phyloP scores from a whole-genome alignment of 2,329 filamentous ascomycete species.

The Torrubiella hemipterigena region DNA sequence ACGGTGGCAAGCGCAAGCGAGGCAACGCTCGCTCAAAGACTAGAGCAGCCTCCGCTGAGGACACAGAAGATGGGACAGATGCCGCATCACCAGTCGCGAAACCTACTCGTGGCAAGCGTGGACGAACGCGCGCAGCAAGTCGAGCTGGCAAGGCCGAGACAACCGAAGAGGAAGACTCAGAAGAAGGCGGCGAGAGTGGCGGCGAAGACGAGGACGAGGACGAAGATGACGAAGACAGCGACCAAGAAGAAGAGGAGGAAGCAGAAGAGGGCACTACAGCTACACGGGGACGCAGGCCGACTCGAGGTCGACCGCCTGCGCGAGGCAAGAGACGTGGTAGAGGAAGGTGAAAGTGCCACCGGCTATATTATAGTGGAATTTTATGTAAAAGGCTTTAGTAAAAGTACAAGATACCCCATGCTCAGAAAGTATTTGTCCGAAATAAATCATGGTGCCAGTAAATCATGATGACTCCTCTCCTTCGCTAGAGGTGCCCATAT shows the following conservation, averaged over 20 bases:
- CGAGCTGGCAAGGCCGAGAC: slow-evolving; percentile 15
- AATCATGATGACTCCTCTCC: too few relatives aligned
- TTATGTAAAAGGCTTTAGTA: too few relatives aligned
- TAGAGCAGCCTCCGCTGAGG: slow-evolving; percentile 32
- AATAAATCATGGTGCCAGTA: too few relatives aligned
- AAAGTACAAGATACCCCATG: too few relatives aligned
- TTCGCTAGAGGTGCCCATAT: too few relatives aligned
- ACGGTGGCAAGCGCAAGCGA: slow-evolving; percentile 1
- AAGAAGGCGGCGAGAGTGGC: slow-evolving; percentile 14
- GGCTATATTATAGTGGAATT: too few relatives aligned
- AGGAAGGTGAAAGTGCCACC: too few relatives aligned
- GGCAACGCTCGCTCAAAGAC: slow-evolving; percentile 22
- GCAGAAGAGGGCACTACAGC: slow-evolving; percentile 12
- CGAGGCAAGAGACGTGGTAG: too few relatives aligned
- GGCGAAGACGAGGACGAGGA: slow-evolving; percentile 18
- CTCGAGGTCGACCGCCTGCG: neutral
- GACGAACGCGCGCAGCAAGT: slow-evolving; percentile 28
- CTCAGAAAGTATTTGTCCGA: too few relatives aligned
- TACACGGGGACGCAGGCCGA: slow-evolving; percentile 3
- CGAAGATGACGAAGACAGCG: slow-evolving; percentile 22
- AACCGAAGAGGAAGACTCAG: slow-evolving; percentile 17
- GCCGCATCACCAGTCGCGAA: slow-evolving; percentile 20
- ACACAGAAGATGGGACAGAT: slow-evolving; percentile 31
- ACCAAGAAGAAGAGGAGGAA: slow-evolving; percentile 20
- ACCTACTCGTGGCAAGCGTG: slow-evolving; percentile 28